Conservation (phyloP, 2,329 filamentous ascomycete genomes). For the Knoxdaviesia capensis region DNA sequence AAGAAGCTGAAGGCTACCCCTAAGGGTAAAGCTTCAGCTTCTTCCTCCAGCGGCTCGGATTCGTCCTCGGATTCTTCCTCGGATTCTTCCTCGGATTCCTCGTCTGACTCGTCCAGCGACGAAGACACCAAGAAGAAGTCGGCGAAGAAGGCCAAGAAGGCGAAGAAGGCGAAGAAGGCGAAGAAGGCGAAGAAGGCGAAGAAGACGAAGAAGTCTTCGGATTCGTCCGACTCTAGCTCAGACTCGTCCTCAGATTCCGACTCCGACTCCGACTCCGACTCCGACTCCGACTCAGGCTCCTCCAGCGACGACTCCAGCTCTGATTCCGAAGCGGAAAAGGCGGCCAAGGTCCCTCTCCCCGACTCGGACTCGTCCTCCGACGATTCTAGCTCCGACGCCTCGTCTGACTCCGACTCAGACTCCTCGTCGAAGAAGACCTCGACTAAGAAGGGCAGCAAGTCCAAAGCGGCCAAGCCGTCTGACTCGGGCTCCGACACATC, state of each 20-base stretch:
- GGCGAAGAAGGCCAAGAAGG: too few species aligned
- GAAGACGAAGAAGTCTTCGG: background rate
- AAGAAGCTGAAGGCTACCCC: slow-evolving; percentile 29
- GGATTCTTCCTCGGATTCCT: slow-evolving; percentile 5
- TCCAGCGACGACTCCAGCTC: slow-evolving; percentile 12
- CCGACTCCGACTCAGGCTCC: slow-evolving; percentile 16
- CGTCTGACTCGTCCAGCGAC: background rate
- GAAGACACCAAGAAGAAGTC: too few species aligned
- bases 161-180: too few species aligned
- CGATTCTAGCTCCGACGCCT: slow-evolving; percentile 12
- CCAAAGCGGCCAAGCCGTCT: slow-evolving; percentile 16
- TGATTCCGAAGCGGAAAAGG: slow-evolving; percentile 15
- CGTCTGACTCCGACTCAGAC: slow-evolving; percentile 13
- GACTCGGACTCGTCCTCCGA: slow-evolving; percentile 17
- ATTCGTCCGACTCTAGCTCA: slow-evolving; percentile 9
- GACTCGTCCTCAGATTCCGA: slow-evolving; percentile 14
- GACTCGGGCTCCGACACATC: slow-evolving; percentile 23
- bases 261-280: slow-evolving; percentile 18
- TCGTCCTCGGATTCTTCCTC: slow-evolving; percentile 9
- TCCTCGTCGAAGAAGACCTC: slow-evolving; percentile 8
- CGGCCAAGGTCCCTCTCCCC: slow-evolving; percentile 20
- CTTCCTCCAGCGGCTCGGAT: slow-evolving; percentile 7
- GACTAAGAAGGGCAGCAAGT: slow-evolving; percentile 6
- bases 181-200: too few species aligned
- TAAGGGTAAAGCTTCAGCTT: slow-evolving; percentile 8